These are phyloP conservation scores for Haplosporangium gracile DNA, from an alignment of 192 early-diverging fungal genomes.

Conservation along the genomic window DNA sequence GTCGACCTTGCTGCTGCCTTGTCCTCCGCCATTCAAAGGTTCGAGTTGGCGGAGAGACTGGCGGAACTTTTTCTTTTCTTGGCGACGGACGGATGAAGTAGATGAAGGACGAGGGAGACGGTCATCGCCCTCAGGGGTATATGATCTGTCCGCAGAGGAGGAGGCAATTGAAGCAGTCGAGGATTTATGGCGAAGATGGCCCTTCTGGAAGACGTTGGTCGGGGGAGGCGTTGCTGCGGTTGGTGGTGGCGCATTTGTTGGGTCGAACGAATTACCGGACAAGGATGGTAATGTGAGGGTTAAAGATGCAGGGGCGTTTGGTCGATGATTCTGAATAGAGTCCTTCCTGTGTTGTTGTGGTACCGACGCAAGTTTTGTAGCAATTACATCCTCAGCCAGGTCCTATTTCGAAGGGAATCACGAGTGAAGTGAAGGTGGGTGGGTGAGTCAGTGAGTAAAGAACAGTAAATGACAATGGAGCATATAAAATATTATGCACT, in stretches of 20 bases:
- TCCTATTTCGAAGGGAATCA: conserved; percentile 6
- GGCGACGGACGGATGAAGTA: conserved; percentile 28
- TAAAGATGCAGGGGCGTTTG: not conserved
- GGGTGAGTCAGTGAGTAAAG: not conserved
- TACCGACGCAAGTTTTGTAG: conserved; percentile 19
- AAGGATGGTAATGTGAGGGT: conserved; percentile 12
- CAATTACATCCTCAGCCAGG: conserved; percentile 46
- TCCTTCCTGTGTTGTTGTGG: not conserved
- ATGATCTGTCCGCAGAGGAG: conserved; percentile 34
- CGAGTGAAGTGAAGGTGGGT: not conserved
- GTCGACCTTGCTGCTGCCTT: conserved; percentile 14
- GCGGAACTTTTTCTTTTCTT: conserved; percentile 24
- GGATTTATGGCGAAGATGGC: conserved; percentile 31
- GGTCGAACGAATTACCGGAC: not conserved
- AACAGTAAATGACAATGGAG: too few species aligned
- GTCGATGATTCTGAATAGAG: not conserved
- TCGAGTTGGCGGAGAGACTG: conserved; percentile 46
- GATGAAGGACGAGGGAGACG: conserved; percentile 31
- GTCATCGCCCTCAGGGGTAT: conserved; percentile 43
- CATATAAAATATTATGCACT: not conserved
- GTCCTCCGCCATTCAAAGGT: conserved; percentile 7
- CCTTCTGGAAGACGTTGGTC: conserved; percentile 18
- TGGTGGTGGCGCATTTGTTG: conserved; percentile 31
- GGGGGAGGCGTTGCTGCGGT: conserved; percentile 31
- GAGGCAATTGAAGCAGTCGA: conserved; percentile 26